Evolutionary conservation across 108 stramenopile species (phyloP), one percentile per base, ranked within the genome.

Genomic region (Chaetoceros muelleri): DNA sequence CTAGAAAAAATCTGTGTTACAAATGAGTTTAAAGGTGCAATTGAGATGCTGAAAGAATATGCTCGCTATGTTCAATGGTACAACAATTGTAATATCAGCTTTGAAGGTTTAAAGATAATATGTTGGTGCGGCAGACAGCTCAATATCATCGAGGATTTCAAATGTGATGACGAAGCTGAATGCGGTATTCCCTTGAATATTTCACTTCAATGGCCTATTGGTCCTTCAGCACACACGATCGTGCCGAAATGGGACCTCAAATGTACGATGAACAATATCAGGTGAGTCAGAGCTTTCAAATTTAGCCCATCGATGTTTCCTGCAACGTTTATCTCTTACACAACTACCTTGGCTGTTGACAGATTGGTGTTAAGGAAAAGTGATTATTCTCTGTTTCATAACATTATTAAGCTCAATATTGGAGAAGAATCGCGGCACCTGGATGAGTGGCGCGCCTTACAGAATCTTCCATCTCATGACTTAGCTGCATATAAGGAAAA

Each of bases 171-270:
- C 0, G 53, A 60, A 28, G 48, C 66, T 44, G 48, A 46, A 30
- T 62, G 58, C 8, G 20, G n/a, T 24, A 60, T 78, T 19, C 18
- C 48, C 26, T 45, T 80, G 47, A 62, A 52, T 3, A 17, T 66
- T 17, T 31, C 50, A 2, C 20, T 66, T 5, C 51, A 27, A 48
- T 86, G 85, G 85, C 85, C 85, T 17, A 60, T 65, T 19, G 85
- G 85, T 3, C 81, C 79, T 29, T 54, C 60, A 17, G 77, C 79
- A 22, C 61, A 21, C 2, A 47, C 71, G 24, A 64, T 82, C 22
- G 53, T 51, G 24, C 85, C 85, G 23, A 86, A 82, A 59, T 86
- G 85, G 85, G 59, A 66, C 18, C 79, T 85, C 2, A 55, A 48
- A 24, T 74, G 76, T 27, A 48, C n/a, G 1, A 59, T 85, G 28